Evolutionary conservation across 129 eudicot species (phyloP).

Genomic region (Apium graveolens): DNA sequence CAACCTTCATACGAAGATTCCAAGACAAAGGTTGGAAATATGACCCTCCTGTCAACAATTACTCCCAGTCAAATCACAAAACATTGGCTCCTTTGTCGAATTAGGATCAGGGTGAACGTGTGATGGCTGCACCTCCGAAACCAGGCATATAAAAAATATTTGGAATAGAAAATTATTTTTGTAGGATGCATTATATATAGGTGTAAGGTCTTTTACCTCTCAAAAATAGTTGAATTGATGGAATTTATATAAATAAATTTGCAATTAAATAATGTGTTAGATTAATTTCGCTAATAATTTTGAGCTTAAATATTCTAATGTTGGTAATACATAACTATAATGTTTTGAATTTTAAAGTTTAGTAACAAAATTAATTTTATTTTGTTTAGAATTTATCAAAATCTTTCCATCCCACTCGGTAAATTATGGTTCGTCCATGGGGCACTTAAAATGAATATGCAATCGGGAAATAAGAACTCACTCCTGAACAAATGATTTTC

Average conservation of each 20-base stretch:
- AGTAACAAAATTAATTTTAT: too few relatives aligned
- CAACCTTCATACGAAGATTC: conserved; percentile 82
- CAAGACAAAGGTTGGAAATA: conserved; percentile 88
- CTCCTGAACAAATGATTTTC: conserved; percentile 88
- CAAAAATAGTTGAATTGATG: neutral
- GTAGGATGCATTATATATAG: neutral
- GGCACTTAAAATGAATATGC: neutral
- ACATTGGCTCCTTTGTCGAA: neutral
- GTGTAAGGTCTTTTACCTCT: too few relatives aligned
- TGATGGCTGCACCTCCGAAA: neutral
- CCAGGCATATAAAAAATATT: neutral
- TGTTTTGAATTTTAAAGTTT: too few relatives aligned
- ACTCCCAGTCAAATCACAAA: neutral
- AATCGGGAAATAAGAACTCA: conserved; percentile 25
- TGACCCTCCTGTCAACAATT: conserved; percentile 61
- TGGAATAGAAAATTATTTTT: neutral
- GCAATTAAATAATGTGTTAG: neutral
- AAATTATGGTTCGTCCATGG: neutral
- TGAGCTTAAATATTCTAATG: too few relatives aligned
- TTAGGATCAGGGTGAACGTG: neutral
- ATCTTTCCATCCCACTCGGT: neutral
- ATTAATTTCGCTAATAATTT: too few relatives aligned
- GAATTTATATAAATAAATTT: too few relatives aligned
- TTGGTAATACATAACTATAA: neutral
- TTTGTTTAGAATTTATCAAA: neutral